These are phyloP conservation scores for Fusarium globosum DNA, from an alignment of 2,329 filamentous ascomycete species.

Conservation along the genomic window DNA sequence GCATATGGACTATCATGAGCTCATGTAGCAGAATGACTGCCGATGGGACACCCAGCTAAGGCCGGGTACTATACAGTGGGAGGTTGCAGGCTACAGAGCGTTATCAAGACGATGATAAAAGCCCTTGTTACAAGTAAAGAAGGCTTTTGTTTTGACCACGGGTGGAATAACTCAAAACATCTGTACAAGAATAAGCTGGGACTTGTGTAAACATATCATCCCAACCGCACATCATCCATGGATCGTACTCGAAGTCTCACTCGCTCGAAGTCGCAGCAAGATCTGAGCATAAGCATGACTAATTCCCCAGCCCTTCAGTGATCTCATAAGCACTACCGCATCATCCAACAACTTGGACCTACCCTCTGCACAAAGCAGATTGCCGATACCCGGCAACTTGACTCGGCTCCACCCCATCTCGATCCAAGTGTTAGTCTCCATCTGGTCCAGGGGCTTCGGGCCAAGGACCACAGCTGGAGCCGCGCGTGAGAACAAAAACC, in stretches of 20 bases:
- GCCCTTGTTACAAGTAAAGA: too few relatives aligned
- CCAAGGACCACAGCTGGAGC: conserved; percentile 4
- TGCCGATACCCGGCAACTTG: neutral
- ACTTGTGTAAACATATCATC: neutral
- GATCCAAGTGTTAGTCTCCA: neutral
- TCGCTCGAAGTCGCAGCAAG: neutral
- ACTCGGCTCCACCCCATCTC: conserved; percentile 13
- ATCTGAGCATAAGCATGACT: conserved; percentile 5
- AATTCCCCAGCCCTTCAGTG: conserved; percentile 4
- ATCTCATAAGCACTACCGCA: conserved; percentile 4
- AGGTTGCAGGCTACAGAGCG: too few relatives aligned
- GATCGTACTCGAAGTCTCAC: neutral
- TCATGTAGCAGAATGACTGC: too few relatives aligned
- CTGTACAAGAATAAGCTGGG: too few relatives aligned
- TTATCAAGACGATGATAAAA: too few relatives aligned
- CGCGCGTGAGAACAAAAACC: neutral
- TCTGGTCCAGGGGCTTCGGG: neutral
- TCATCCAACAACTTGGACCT: neutral
- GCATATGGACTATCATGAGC: too few relatives aligned
- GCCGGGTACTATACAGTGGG: too few relatives aligned
- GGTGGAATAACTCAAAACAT: too few relatives aligned
- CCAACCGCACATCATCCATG: neutral
- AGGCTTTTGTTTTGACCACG: too few relatives aligned
- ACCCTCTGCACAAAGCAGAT: neutral
- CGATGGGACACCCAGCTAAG: too few relatives aligned